Evolutionary conservation across 225 moss, liverwort and hornwort species (phyloP).

Genomic region (Takakia lepidozioides): DNA sequence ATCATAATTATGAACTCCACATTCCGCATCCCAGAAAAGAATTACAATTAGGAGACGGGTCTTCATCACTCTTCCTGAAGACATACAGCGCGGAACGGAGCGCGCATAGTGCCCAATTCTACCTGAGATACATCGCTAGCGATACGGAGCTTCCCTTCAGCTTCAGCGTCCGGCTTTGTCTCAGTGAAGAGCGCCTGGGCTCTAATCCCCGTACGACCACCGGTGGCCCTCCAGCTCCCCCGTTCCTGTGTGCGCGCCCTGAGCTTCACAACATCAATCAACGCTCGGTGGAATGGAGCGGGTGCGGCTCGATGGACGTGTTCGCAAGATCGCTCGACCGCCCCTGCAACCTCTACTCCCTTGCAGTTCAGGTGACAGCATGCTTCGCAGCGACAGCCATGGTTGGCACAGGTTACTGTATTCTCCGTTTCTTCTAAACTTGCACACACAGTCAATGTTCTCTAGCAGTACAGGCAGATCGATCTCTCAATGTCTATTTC

Average conservation of each 20-base stretch:
- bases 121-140: slow-evolving; percentile 13
- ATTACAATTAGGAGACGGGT: neutral
- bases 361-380: neutral
- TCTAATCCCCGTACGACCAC: neutral
- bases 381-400: neutral
- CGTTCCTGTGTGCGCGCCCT: neutral
- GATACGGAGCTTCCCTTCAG: slow-evolving; percentile 3
- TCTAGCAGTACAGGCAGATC: too few species aligned
- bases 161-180: neutral
- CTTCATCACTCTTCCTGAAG: neutral
- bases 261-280: neutral
- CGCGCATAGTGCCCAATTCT: too few species aligned
- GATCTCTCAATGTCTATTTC: too few species aligned
- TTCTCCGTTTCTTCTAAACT: too few species aligned
- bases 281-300: neutral
- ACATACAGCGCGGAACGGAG: neutral
- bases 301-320: too few species aligned
- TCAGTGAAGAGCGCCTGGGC: neutral
- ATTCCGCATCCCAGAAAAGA: too few species aligned
- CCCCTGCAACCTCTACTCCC: too few species aligned
- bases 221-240: neutral
- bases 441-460: neutral
- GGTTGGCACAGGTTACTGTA: neutral
- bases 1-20: too few species aligned
- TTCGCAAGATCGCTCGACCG: too few species aligned